phyloP scores from a whole-genome alignment of 306 rosid genomes.

The Calophaca sinica region DNA sequence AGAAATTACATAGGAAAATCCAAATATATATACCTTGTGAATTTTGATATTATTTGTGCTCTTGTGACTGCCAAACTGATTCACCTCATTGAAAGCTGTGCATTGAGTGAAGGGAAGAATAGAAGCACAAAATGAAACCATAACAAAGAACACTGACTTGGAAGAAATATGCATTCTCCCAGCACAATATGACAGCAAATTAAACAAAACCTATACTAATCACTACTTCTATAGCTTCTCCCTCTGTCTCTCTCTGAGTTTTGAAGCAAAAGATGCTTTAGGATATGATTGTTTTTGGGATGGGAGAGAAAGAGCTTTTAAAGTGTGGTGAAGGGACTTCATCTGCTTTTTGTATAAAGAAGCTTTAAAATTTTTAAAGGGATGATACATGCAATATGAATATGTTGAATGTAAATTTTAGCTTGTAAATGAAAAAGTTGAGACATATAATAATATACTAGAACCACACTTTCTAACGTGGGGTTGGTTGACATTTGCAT shows the following conservation, averaged over 20 bases:
- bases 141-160: constrained; percentile 39
- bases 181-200: constrained; percentile 34
- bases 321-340: constrained; percentile 44
- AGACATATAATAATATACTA: not conserved
- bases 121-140: constrained; percentile 53
- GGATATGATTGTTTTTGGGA: constrained; percentile 54
- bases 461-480: constrained; percentile 47
- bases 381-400: constrained; percentile 39
- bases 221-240: constrained; percentile 11
- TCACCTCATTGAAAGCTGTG: constrained; percentile 54
- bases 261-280: constrained; percentile 45
- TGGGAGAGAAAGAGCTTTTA: constrained; percentile 49
- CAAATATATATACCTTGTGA: constrained; percentile 59
- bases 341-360: constrained; percentile 47
- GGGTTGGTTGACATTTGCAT: constrained; percentile 54
- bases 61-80: constrained; percentile 51
- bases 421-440: constrained; percentile 36
- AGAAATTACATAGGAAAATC: not conserved
- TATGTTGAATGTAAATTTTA: constrained; percentile 40
- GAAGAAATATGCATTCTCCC: constrained; percentile 60
- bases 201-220: not conserved
- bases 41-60: constrained; percentile 38
- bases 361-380: constrained; percentile 27
- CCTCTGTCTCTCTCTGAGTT: constrained; percentile 38
- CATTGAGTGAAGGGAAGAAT: constrained; percentile 64